Conservation (phyloP, 1,284 basidiomycete genomes). For the Fomes fomentarius region DNA sequence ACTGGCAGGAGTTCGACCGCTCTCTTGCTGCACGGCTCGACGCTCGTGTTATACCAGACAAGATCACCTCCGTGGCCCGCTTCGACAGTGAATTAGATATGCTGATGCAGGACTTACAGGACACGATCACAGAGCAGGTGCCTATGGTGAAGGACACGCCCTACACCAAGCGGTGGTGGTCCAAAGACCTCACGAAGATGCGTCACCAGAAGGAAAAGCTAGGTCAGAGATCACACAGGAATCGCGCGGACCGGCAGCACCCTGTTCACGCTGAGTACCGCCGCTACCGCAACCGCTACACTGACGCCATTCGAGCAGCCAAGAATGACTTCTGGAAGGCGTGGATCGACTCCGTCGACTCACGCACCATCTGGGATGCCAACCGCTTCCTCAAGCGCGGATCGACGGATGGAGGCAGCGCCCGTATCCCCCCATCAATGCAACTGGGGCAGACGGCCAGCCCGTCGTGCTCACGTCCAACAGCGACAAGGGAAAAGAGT, state of each 20-base stretch:
- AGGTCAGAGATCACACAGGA: conserved; percentile 31
- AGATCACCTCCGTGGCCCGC: background rate
- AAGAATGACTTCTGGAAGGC: conserved; percentile 40
- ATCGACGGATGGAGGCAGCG: conserved; percentile 33
- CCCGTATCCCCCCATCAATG: conserved; percentile 35
- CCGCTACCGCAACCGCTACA: conserved; percentile 30
- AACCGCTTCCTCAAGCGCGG: conserved; percentile 33
- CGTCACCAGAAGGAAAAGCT: conserved; percentile 29
- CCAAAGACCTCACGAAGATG: conserved; percentile 25
- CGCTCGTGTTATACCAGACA: background rate
- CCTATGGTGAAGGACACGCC: conserved; percentile 28
- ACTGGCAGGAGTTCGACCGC: conserved; percentile 29
- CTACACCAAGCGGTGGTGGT: conserved; percentile 33
- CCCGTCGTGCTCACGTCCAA: conserved; percentile 19
- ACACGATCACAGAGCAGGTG: conserved; percentile 25
- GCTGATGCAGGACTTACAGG: conserved; percentile 25
- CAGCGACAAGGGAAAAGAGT: conserved; percentile 22
- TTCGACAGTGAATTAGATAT: conserved; percentile 13
- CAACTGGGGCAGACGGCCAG: background rate
- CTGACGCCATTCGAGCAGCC: conserved; percentile 29
- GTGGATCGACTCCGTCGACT: conserved; percentile 35
- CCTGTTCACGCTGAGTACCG: conserved; percentile 28
- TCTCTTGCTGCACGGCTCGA: conserved; percentile 8
- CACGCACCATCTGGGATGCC: conserved; percentile 36
- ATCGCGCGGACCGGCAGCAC: conserved; percentile 35